Conservation (phyloP, 768 basidiomycete genomes). For the Inosperma sp. region DNA sequence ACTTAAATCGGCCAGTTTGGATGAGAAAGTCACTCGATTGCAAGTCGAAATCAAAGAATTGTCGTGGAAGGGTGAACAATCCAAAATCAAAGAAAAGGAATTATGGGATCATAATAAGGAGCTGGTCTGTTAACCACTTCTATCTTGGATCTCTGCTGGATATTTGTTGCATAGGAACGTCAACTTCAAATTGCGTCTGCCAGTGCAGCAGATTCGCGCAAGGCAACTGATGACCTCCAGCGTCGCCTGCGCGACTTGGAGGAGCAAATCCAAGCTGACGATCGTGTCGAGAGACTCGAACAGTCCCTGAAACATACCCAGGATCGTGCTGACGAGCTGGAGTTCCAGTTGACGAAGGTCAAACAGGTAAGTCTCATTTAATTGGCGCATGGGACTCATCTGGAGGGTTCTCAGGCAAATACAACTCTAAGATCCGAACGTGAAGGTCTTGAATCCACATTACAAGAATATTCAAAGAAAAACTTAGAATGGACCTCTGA, state of each 20-base stretch:
- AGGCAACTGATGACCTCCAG: constrained; percentile 50
- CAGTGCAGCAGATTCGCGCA: constrained; percentile 47
- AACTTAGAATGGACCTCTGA: constrained; percentile 47
- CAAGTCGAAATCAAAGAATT: constrained; percentile 37
- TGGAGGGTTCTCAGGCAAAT: constrained; percentile 41
- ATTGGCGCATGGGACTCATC: not conserved
- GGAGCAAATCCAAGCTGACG: constrained; percentile 80
- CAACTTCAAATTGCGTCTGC: constrained; percentile 64
- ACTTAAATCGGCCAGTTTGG: constrained; percentile 35
- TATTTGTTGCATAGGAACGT: constrained; percentile 51
- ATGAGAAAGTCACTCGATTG: constrained; percentile 39
- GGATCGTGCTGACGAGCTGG: constrained; percentile 77
- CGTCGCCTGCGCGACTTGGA: constrained; percentile 66
- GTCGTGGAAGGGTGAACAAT: constrained; percentile 36
- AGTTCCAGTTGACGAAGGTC: constrained; percentile 73
- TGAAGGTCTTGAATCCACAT: constrained; percentile 48
- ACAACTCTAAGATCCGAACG: constrained; percentile 55
- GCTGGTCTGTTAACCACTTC: constrained; percentile 35
- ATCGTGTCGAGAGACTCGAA: constrained; percentile 72
- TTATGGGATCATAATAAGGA: constrained; percentile 50
- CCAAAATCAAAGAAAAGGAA: constrained; percentile 51
- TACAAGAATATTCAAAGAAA: constrained; percentile 38
- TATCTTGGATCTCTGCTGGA: not conserved
- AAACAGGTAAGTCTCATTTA: constrained; percentile 53
- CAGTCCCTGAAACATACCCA: constrained; percentile 71